Conservation (phyloP, 2,329 filamentous ascomycete species). For the Mariannaea elegans region DNA sequence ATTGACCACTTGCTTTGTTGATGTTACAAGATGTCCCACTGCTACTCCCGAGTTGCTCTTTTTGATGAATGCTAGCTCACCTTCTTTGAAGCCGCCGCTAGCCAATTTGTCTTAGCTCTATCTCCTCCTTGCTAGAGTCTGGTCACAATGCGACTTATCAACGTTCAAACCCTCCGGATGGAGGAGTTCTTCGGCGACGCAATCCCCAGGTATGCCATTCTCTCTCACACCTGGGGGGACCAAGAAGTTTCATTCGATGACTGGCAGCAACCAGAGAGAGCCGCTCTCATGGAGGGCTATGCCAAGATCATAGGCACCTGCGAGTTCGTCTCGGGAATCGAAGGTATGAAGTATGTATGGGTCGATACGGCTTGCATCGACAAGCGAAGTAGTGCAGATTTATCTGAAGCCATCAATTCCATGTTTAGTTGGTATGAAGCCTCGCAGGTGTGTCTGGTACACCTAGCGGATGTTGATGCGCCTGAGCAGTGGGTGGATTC, state of each 20-base stretch:
- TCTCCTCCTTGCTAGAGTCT: not conserved
- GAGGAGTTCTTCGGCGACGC: constrained; percentile 22
- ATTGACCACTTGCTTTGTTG: too few species aligned
- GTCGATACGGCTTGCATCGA: constrained; percentile 28
- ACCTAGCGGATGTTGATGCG: constrained; percentile 28
- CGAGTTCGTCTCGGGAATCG: not conserved
- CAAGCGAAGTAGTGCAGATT: constrained; percentile 28
- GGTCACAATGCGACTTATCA: constrained; percentile 22
- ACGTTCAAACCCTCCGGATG: constrained; percentile 18
- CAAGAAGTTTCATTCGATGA: constrained; percentile 24
- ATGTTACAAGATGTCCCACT: too few species aligned
- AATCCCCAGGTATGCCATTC: constrained; percentile 19
- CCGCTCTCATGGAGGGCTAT: constrained; percentile 14
- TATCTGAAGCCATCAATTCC: constrained; percentile 36
- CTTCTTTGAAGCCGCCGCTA: too few species aligned
- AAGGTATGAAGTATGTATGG: constrained; percentile 15
- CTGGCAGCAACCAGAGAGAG: constrained; percentile 5
- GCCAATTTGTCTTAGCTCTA: not conserved
- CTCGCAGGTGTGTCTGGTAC: constrained; percentile 22
- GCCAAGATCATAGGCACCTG: constrained; percentile 21
- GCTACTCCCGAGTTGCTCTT: too few species aligned
- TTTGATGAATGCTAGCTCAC: too few species aligned
- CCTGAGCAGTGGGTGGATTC: not conserved
- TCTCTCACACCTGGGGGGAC: constrained; percentile 26
- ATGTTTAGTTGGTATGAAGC: constrained; percentile 42